Evolutionary conservation across 1,284 basidiomycete genomes (phyloP).

Genomic region (Entoloma clypeatum): DNA sequence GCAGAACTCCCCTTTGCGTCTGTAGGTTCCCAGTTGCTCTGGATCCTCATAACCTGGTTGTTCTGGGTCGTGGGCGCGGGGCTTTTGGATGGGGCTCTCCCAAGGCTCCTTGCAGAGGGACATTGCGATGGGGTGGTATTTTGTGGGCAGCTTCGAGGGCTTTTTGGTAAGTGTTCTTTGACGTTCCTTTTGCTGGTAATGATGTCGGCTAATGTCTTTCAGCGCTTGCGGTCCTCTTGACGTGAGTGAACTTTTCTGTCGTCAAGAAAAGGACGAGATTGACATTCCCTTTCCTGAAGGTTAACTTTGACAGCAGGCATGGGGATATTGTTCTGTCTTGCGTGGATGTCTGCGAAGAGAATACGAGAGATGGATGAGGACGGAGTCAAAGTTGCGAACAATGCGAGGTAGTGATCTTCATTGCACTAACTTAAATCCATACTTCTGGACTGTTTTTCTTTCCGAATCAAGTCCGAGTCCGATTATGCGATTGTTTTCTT

Average conservation of each 20-base stretch:
- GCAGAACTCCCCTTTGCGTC: slow-evolving; percentile 48
- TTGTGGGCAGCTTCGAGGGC: slow-evolving; percentile 48
- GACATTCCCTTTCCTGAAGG: slow-evolving; percentile 22
- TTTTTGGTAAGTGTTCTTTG: slow-evolving; percentile 41
- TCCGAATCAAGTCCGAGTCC: too few species aligned
- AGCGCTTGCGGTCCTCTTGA: slow-evolving; percentile 45
- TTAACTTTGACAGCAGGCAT: slow-evolving; percentile 43
- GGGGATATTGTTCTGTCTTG: slow-evolving; percentile 41
- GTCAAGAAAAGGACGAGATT: slow-evolving; percentile 8
- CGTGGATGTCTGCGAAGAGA: slow-evolving; percentile 40
- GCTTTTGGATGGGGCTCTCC: slow-evolving; percentile 43
- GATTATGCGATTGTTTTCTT: too few species aligned
- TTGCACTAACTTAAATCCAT: too few species aligned
- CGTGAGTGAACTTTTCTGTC: slow-evolving; percentile 33
- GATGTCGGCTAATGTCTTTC: slow-evolving; percentile 1
- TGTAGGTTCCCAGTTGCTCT: slow-evolving; percentile 52
- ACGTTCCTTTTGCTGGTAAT: slow-evolving; percentile 1
- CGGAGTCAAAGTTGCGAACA: slow-evolving; percentile 3
- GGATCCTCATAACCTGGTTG: slow-evolving; percentile 45
- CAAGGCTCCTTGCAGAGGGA: slow-evolving; percentile 34
- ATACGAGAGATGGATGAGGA: slow-evolving; percentile 26
- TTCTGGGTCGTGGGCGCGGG: slow-evolving; percentile 54
- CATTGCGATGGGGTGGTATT: slow-evolving; percentile 44
- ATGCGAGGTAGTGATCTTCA: too few species aligned
- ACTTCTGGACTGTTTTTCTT: too few species aligned